Conservation (phyloP, 768 basidiomycete genomes). For the Grammothele lineata region DNA sequence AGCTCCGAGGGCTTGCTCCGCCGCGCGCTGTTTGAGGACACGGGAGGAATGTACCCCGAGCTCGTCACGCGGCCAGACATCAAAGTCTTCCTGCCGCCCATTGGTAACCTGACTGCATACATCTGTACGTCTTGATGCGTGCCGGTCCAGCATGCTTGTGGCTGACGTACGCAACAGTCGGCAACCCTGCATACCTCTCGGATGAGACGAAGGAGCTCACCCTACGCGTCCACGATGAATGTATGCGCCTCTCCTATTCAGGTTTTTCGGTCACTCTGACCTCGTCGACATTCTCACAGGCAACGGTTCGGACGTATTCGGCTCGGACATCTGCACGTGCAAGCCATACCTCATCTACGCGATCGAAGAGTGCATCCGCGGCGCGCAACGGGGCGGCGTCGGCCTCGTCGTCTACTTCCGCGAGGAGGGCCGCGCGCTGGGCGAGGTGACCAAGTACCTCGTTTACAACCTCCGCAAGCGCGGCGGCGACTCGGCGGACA, state of each 20-base stretch:
- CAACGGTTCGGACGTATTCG: conserved; percentile 95
- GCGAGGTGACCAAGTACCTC: conserved; percentile 93
- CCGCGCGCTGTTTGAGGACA: conserved; percentile 93
- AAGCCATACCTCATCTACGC: conserved; percentile 91
- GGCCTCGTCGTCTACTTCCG: conserved; percentile 94
- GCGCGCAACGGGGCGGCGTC: conserved; percentile 81
- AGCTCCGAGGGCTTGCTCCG: conserved; percentile 83
- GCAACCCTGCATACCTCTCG: conserved; percentile 72
- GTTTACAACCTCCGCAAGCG: conserved; percentile 97
- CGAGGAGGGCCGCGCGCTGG: conserved; percentile 89
- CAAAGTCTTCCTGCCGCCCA: conserved; percentile 94
- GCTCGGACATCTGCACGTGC: conserved; percentile 89
- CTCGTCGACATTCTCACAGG: conserved; percentile 44
- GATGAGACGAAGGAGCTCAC: conserved; percentile 80
- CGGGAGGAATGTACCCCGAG: conserved; percentile 94
- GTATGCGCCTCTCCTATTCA: conserved; percentile 40
- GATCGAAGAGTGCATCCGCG: conserved; percentile 88
- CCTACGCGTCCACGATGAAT: conserved; percentile 91
- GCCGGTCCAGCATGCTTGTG: no score
- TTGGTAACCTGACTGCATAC: conserved; percentile 87
- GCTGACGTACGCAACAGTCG: conserved; percentile 50
- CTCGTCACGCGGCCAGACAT: conserved; percentile 93
- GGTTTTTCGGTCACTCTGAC: neutral
- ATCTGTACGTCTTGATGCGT: conserved; percentile 55
- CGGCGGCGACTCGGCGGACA: conserved; percentile 86